Evolutionary conservation across 2,329 filamentous ascomycete genomes (phyloP).

Genomic region (Stachybotrys elegans): DNA sequence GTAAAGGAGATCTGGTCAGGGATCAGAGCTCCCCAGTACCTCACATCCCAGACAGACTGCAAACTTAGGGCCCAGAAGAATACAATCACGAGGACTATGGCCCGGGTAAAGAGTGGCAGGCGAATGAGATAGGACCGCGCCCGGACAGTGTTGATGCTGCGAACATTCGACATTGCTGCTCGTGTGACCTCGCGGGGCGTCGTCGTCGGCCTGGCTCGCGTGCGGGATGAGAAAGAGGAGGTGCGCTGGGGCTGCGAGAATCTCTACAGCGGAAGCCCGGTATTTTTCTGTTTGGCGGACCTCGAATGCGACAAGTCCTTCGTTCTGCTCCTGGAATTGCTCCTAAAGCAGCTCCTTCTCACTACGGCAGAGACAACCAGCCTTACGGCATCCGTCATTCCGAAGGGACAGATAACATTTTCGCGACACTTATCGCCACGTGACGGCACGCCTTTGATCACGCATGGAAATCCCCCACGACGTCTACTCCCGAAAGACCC

Average conservation of each 20-base stretch:
- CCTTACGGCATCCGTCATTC: conserved; percentile 5
- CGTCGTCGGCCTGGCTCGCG: conserved; percentile 15
- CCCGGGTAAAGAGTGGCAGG: conserved; percentile 81
- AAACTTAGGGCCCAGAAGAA: conserved; percentile 59
- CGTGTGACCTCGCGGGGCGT: conserved; percentile 7
- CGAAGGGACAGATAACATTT: conserved; percentile 15
- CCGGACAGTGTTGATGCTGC: conserved; percentile 62
- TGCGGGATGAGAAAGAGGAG: not conserved
- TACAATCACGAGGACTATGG: conserved; percentile 61
- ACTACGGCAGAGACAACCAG: too few species aligned
- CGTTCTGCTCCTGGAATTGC: not conserved
- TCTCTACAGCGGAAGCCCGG: not conserved
- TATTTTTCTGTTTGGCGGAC: not conserved
- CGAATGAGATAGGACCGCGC: conserved; percentile 77
- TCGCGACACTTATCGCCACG: conserved; percentile 15
- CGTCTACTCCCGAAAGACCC: too few species aligned
- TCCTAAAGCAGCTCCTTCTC: not conserved
- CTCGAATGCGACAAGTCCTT: not conserved
- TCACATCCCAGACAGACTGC: conserved; percentile 65
- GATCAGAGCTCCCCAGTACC: conserved; percentile 72
- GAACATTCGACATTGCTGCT: conserved; percentile 26
- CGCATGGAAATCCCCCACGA: too few species aligned
- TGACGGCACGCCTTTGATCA: too few species aligned
- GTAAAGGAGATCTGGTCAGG: conserved; percentile 69
- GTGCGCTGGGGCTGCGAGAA: not conserved